Conservation (phyloP, 2,329 filamentous ascomycete species). For the Fusarium heterosporum region DNA sequence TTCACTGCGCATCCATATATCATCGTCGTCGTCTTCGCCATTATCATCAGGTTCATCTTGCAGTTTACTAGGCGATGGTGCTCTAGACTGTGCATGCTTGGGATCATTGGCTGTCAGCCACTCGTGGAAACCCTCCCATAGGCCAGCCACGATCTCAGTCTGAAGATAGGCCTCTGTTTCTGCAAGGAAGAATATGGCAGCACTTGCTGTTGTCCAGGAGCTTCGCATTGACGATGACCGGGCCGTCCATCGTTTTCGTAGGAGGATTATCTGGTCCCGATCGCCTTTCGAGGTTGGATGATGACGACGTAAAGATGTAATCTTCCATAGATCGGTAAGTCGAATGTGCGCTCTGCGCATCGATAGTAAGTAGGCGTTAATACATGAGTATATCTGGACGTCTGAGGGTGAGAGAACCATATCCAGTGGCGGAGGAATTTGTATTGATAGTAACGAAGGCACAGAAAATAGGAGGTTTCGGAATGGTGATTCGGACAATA, state of each 20-base stretch:
- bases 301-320: conserved; percentile 79
- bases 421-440: conserved; percentile 83
- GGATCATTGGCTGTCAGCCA: conserved; percentile 72
- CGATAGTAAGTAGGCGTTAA: conserved; percentile 88
- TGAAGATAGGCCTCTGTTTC: conserved; percentile 91
- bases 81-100: conserved; percentile 42
- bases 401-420: conserved; percentile 85
- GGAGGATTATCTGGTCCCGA: conserved; percentile 67
- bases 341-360: conserved; percentile 88
- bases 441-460: conserved; percentile 74
- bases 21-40: conserved; percentile 43
- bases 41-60: conserved; percentile 19
- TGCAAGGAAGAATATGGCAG: conserved; percentile 87
- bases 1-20: conserved; percentile 47
- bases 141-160: conserved; percentile 84
- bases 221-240: conserved; percentile 78
- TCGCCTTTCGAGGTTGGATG: conserved; percentile 77
- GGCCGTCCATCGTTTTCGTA: conserved; percentile 72
- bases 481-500: conserved; percentile 70
- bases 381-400: conserved; percentile 81
- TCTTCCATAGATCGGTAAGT: conserved; percentile 87
- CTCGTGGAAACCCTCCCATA: conserved; percentile 81
- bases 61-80: conserved; percentile 41
- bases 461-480: conserved; percentile 84
- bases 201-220: conserved; percentile 90